phyloP scores from a whole-genome alignment of 371 early-diverging fungal species.

The Actinomortierella ambigua region DNA sequence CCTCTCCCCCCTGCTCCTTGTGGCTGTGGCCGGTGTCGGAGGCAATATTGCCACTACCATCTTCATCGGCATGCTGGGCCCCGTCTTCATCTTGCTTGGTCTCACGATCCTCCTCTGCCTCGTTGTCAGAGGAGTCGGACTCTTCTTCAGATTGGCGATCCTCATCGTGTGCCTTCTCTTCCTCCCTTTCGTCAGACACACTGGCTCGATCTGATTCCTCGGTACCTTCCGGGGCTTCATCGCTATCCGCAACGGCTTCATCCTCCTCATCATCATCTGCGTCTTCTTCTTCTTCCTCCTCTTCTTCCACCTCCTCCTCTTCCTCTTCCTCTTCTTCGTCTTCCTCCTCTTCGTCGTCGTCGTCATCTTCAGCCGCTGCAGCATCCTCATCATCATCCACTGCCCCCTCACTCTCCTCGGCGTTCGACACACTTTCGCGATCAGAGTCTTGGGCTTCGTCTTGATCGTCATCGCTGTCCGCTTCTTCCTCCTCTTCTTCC shows the following conservation, averaged over 20 bases:
- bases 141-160: no score
- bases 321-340: no score
- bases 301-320: no score
- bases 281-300: not conserved
- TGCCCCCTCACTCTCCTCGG: not conserved
- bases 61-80: no score
- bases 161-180: not conserved
- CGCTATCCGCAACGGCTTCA: constrained; percentile 16
- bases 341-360: no score
- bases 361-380: no score
- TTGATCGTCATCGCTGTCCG: not conserved
- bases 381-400: not conserved
- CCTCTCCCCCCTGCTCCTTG: no score
- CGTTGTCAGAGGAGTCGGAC: not conserved
- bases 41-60: no score
- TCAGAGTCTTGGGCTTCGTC: constrained; percentile 1
- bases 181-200: not conserved
- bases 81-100: no score
- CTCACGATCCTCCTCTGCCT: constrained; percentile 4
- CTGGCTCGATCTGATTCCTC: not conserved
- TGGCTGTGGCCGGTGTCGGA: no score
- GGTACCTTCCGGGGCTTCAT: not conserved
- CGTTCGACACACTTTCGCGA: constrained; percentile 5
- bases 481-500: not conserved
- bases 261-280: constrained; percentile 16